Evolutionary conservation across 768 basidiomycete species (phyloP), one percentile per base, ranked within the genome.

Genomic region (Amanita fuliginea): DNA sequence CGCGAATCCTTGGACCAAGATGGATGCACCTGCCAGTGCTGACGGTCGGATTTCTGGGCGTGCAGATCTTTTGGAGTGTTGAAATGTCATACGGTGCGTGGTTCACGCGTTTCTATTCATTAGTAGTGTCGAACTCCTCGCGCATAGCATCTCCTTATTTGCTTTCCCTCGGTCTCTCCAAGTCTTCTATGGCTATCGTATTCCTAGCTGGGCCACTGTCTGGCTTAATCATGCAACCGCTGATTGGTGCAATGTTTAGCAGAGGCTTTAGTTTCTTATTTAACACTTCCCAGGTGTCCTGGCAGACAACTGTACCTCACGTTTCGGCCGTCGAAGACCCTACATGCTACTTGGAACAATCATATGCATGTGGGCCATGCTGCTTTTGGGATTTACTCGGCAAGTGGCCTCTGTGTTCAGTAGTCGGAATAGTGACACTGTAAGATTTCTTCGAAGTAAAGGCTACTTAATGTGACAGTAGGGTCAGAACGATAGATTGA

Each of bases 141-240:
- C 24, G 18, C 24, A 6, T 44, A 81, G 81, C 78, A 11, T 80
- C 92, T 0, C 94, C 93, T 0, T 97, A 95, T 64, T 75, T 97
- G 1, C 72, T 93, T 47, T 89, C 90, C 0, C 78, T 96, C 0
- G 94, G 94, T 11, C 68, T 96, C 10, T 80, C 84, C 2, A 95
- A 91, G 64, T 83, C 86, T 2, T 72, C 75, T 53, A 90, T 96
- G 80, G 84, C 92, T 0, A 72, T 90, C 18, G 94, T 96, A 9
- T 93, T 98, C 62, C 74, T 95, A 40, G 94, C 94, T 2, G 94
- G 93, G 0, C 94, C 91, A 1, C 67, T 94, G 6, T 90, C 86
- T 0, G 94, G 93, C 2, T 75, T 98, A 18, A 70, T 97, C 41
- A 86, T 95, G 55, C 94, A 97, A 60, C 95, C 93, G 1, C 62